Base-by-base conservation (phyloP, 768 basidiomycete genomes). In the Tylopilus subfusipes region DNA sequence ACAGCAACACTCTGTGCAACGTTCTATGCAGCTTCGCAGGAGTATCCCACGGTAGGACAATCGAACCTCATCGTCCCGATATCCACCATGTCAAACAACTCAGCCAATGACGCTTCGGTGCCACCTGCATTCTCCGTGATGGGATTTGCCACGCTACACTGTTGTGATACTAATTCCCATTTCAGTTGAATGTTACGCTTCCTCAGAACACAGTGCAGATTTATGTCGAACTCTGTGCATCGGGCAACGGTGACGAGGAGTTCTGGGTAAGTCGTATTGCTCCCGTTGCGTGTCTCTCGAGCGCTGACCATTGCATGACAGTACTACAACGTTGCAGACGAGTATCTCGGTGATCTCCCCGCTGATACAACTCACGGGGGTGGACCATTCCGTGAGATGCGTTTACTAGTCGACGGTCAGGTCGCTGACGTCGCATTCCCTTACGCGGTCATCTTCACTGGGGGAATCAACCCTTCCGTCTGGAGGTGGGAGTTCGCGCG, bases 91-190 rank as follows among this genome's bases (percentile, higher is more conserved):
- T 73, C 75, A 10, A 83, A 85, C 53, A 72, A 78, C 51, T 83
- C 83, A 11, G 85, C 83, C n/a, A 80, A 84, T 54, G 80, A 84
- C n/a, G 85, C 84, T 6, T 85, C 85, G 33, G 85, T 90, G 3
- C 89, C 89, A 25, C 87, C 88, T 5, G 76, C 74, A 4, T 87
- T 89, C 60, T 86, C 86, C 12, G 87, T 89, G 63, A 44, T 52
- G 10, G 39, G 31, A 25, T 34, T 31, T 14, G 42, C 39, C 22
- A 25, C 13, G 18, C 40, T 38, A 14, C 16, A 16, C 13, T 21
- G 7, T 34, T 31, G 31, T 50, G 29, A 39, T 33, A 30, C 31
- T 22, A 36, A 58, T 44, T 24, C 16, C 14, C 19, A 14, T 39
- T 39, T 21, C 52, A 88, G 88, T 65, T 82, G 51, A 84, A 84